Evolutionary conservation across 345 rosid species (phyloP).

Genomic region (Nephelium lappaceum): DNA sequence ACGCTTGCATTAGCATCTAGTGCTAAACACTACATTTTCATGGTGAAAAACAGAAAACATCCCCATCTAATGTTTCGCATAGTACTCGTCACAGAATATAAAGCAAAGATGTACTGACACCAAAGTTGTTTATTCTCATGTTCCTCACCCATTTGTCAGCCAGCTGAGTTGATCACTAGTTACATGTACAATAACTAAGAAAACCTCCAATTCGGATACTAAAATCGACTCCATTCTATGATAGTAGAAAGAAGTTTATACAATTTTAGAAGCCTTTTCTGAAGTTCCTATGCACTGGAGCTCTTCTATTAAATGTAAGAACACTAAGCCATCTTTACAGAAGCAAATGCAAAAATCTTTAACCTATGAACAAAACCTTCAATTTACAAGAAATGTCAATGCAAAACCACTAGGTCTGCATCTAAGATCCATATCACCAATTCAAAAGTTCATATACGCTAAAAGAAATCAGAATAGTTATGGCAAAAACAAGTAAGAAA

Average conservation of each 20-base stretch:
- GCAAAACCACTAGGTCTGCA: not conserved
- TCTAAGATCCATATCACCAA: not conserved
- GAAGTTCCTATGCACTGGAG: not conserved
- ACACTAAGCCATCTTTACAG: not conserved
- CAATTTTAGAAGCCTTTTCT: not conserved
- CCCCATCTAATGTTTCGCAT: not conserved
- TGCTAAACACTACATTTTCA: not conserved
- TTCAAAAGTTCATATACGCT: not conserved
- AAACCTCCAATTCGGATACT: not conserved
- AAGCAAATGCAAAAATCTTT: not conserved
- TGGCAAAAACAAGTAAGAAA: not conserved
- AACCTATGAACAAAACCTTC: not conserved
- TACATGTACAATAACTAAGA: not conserved
- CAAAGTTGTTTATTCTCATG: not conserved
- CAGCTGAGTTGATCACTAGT: not conserved
- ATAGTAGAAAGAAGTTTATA: not conserved
- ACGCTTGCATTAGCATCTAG: not conserved
- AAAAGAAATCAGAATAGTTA: not conserved
- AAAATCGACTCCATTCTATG: constrained; percentile 2
- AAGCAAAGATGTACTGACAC: not conserved
- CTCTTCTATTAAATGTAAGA: not conserved
- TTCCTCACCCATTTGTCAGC: not conserved
- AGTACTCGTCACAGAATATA: not conserved
- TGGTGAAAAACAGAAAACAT: not conserved
- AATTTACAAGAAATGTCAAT: not conserved